These are phyloP conservation scores for Euryodendron excelsum DNA, from an alignment of 148 eudicot species.

Conservation along the genomic window DNA sequence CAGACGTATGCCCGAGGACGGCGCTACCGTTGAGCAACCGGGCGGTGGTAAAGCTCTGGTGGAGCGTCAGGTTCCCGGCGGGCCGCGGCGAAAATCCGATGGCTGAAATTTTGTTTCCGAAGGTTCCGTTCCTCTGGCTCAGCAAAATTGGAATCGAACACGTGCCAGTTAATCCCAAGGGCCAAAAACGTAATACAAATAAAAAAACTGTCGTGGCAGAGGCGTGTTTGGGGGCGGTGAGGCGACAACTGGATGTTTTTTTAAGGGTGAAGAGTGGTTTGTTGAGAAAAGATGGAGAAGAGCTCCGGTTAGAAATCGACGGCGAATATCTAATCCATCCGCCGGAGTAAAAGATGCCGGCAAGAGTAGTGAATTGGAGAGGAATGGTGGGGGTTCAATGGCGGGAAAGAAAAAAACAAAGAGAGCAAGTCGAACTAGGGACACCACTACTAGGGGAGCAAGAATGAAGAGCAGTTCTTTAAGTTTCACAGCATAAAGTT, in stretches of 20 bases:
- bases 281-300: neutral
- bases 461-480: too few species aligned
- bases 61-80: neutral
- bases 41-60: neutral
- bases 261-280: neutral
- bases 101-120: neutral
- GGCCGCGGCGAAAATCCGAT: neutral
- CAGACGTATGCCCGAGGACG: neutral
- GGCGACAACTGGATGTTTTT: neutral
- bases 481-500: too few species aligned
- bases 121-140: neutral
- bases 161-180: neutral
- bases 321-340: neutral
- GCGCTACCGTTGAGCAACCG: neutral
- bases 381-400: neutral
- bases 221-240: neutral
- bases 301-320: neutral
- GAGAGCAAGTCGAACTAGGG: neutral
- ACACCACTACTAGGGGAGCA: too few species aligned
- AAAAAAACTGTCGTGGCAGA: neutral
- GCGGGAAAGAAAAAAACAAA: neutral
- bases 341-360: neutral
- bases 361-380: neutral
- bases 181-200: neutral
- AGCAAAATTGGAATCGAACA: neutral